Conservation (phyloP, 2,329 filamentous ascomycete genomes). For the Neofusicoccum sp. region DNA sequence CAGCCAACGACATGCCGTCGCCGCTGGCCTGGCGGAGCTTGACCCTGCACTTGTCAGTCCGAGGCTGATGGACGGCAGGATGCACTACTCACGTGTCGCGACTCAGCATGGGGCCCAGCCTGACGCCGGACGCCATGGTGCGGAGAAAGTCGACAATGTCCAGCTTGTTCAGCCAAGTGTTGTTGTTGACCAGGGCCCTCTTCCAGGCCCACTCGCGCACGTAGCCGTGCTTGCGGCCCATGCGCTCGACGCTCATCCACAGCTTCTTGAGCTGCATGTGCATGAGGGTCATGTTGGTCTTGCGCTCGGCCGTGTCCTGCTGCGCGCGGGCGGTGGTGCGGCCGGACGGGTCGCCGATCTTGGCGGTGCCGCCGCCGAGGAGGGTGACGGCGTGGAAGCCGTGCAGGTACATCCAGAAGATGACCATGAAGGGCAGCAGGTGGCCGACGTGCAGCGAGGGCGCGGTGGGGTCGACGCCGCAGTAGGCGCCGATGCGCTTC, state of each 20-base stretch:
- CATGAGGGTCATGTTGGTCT: constrained; percentile 66
- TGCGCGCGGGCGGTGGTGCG: constrained; percentile 62
- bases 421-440: constrained; percentile 75
- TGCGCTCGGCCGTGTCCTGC: constrained; percentile 52
- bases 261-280: constrained; percentile 69
- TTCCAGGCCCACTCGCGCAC: constrained; percentile 63
- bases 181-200: constrained; percentile 75
- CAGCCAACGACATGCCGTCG: constrained; percentile 89
- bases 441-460: constrained; percentile 78
- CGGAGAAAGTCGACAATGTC: constrained; percentile 72
- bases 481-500: constrained; percentile 71
- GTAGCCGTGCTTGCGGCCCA: constrained; percentile 66
- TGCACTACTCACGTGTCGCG: constrained; percentile 71
- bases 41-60: constrained; percentile 53
- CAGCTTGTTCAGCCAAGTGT: constrained; percentile 73
- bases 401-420: constrained; percentile 81
- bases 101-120: constrained; percentile 82
- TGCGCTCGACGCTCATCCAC: constrained; percentile 69
- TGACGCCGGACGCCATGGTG: constrained; percentile 68
- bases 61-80: not conserved
- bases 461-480: constrained; percentile 80
- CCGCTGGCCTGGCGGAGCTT: constrained; percentile 80
- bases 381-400: constrained; percentile 68
- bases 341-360: constrained; percentile 75
- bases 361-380: constrained; percentile 71